Percentiles rank a stretch among this genome's conserved stretches.
Conservation (phyloP, 148 eudicot species). For the Rhododendron simsii region DNA sequence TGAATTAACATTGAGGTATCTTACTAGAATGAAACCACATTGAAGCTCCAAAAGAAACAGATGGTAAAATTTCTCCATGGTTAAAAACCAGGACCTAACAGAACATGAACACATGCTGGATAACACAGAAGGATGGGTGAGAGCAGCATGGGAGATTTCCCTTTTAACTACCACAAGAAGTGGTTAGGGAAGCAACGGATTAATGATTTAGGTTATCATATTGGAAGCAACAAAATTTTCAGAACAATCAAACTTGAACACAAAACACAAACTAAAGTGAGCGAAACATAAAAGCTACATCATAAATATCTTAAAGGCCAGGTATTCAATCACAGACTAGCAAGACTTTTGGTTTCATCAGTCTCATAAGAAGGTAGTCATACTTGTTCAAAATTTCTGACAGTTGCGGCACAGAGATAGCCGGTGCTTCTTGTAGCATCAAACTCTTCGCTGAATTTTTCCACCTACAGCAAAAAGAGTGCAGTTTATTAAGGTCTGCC, state of each 20-base stretch:
- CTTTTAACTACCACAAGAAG: neutral
- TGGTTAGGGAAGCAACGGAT: neutral
- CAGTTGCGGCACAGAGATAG: conserved; percentile 83
- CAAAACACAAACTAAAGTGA: neutral
- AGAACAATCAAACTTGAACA: neutral
- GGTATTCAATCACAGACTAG: neutral
- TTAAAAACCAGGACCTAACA: neutral
- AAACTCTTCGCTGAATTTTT: conserved; percentile 49
- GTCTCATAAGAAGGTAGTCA: neutral
- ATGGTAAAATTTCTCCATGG: neutral
- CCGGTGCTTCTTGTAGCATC: conserved; percentile 96
- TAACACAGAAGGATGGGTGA: neutral
- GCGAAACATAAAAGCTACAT: neutral
- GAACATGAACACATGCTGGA: neutral
- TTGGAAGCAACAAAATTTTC: neutral
- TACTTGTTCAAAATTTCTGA: conserved; percentile 82
- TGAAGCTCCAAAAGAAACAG: neutral
- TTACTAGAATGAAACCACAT: neutral
- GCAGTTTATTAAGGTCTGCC: neutral
- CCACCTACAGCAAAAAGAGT: conserved; percentile 37
- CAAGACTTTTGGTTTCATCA: neutral
- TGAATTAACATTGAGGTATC: neutral
- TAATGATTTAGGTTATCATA: neutral
- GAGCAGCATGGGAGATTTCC: neutral
- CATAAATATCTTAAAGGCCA: neutral